Conservation (phyloP, 805 yeast species). For the Blastobotrys muscicola region DNA sequence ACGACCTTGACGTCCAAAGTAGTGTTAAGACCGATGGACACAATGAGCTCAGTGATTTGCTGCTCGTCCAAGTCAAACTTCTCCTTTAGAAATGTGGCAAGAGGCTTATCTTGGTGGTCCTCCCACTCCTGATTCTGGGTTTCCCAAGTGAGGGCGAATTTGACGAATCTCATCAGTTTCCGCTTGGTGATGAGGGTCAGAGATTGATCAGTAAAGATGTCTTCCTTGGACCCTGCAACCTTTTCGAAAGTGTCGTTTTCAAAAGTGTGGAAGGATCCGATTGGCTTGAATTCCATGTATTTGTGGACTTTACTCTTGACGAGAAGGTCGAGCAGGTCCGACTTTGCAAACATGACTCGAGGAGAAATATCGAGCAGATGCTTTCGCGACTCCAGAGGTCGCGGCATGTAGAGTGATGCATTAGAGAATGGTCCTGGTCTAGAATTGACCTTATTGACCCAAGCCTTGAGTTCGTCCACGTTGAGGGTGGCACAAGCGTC, state of each 20-base stretch:
- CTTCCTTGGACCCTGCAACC: constrained; percentile 79
- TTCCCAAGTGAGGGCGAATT: constrained; percentile 72
- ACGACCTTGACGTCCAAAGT: constrained; percentile 53
- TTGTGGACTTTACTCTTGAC: constrained; percentile 81
- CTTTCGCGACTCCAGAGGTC: constrained; percentile 54
- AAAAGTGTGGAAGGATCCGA: constrained; percentile 85
- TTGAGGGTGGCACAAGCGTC: constrained; percentile 81
- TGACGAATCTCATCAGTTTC: constrained; percentile 80
- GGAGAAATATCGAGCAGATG: constrained; percentile 87
- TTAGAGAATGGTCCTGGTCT: constrained; percentile 36
- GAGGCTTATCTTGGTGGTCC: constrained; percentile 45
- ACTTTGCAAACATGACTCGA: constrained; percentile 76
- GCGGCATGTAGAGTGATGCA: constrained; percentile 74
- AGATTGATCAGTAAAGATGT: constrained; percentile 82
- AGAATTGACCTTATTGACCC: constrained; percentile 59
- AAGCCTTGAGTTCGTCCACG: constrained; percentile 71
- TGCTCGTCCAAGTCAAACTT: constrained; percentile 63
- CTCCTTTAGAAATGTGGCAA: constrained; percentile 48
- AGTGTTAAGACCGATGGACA: constrained; percentile 74
- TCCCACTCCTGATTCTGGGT: constrained; percentile 47
- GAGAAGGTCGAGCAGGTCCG: constrained; percentile 73
- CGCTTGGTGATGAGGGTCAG: constrained; percentile 70
- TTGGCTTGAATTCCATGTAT: constrained; percentile 84
- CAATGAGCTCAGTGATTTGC: constrained; percentile 75
- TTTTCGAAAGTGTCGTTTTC: constrained; percentile 87